Conservation (phyloP, 345 rosid genomes). For the Sisymbrium irio region DNA sequence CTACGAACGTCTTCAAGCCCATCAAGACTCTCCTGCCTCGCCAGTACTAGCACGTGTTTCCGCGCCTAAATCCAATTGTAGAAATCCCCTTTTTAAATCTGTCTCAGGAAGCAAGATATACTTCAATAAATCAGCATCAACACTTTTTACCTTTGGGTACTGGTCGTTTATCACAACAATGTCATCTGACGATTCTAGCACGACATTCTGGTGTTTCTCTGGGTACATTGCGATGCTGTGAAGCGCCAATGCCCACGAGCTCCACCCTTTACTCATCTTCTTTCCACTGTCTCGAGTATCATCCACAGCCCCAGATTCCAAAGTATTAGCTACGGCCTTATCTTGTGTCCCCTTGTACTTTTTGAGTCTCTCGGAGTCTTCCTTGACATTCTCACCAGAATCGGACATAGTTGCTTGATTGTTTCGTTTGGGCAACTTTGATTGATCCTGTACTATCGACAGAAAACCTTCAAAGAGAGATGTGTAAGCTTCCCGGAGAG, state of each 20-base stretch:
- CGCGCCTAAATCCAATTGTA: conserved; percentile 47
- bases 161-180: conserved; percentile 71
- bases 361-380: conserved; percentile 53
- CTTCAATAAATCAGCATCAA: neutral
- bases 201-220: conserved; percentile 51
- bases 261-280: conserved; percentile 49
- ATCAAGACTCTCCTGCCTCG: conserved; percentile 61
- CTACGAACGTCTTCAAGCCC: conserved; percentile 56
- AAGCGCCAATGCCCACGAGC: conserved; percentile 82
- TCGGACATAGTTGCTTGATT: conserved; percentile 25
- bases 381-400: conserved; percentile 42
- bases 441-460: conserved; percentile 44
- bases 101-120: neutral
- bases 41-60: conserved; percentile 70
- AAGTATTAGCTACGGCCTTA: conserved; percentile 22
- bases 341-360: conserved; percentile 48
- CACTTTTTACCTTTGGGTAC: conserved; percentile 67
- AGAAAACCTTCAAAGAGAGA: conserved; percentile 77
- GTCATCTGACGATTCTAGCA: conserved; percentile 60
- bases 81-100: neutral
- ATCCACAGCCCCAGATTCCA: conserved; percentile 26
- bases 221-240: conserved; percentile 71
- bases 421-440: conserved; percentile 33
- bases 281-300: conserved; percentile 26
- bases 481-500: conserved; percentile 66